Evolutionary conservation across 2,329 filamentous ascomycete species (phyloP).

Genomic region (Fusarium pseudoanthophilum): DNA sequence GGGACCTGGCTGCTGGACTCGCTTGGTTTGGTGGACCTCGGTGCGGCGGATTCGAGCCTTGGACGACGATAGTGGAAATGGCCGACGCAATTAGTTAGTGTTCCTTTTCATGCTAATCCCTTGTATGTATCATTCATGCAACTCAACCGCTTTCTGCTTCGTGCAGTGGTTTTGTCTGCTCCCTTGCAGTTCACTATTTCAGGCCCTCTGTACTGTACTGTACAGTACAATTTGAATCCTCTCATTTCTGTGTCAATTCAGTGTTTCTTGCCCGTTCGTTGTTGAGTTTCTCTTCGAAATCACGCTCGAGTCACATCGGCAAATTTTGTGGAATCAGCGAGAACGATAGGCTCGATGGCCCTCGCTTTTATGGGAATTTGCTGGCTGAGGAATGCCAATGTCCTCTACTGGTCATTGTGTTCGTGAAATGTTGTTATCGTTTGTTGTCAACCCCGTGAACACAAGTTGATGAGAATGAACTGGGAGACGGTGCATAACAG

Average conservation of each 20-base stretch:
- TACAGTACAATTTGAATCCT: background rate
- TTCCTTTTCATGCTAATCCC: slow-evolving; percentile 21
- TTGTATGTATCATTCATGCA: slow-evolving; percentile 39
- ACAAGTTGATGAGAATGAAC: background rate
- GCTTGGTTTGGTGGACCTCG: slow-evolving; percentile 27
- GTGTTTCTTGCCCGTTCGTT: background rate
- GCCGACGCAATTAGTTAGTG: slow-evolving; percentile 37
- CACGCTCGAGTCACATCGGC: background rate
- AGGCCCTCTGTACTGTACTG: background rate
- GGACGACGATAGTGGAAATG: slow-evolving; percentile 31
- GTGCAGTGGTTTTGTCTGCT: background rate
- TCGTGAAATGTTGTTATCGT: background rate
- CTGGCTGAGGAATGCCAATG: no score
- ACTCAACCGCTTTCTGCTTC: slow-evolving; percentile 20
- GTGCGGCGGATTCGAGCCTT: slow-evolving; percentile 32
- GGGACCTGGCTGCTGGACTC: slow-evolving; percentile 10
- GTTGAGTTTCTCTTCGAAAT: background rate
- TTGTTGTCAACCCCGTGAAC: background rate
- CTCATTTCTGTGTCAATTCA: background rate
- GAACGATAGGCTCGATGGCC: background rate
- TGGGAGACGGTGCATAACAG: slow-evolving; percentile 22
- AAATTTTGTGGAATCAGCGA: background rate
- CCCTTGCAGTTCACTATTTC: slow-evolving; percentile 9
- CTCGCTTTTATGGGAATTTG: background rate
- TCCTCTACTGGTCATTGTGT: no score